These are phyloP conservation scores for Aschersonia sp. DNA, from an alignment of 2,329 filamentous ascomycete species.

Conservation along the genomic window DNA sequence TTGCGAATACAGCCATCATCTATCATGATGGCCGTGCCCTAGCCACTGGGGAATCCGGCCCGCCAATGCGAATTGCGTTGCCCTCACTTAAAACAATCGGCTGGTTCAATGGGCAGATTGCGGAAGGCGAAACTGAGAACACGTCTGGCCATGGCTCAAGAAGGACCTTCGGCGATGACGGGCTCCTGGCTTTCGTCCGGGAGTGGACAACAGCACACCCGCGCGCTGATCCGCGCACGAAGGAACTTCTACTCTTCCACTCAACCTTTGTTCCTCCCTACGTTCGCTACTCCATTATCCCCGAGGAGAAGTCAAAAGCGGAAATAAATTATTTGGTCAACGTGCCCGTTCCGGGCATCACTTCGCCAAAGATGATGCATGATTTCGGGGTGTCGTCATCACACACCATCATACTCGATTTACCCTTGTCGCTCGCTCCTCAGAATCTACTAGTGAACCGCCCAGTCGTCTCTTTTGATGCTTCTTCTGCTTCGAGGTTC, in stretches of 20 bases:
- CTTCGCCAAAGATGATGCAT: constrained; percentile 1
- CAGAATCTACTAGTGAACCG: not conserved
- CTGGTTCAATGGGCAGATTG: not conserved
- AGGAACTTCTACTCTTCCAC: not conserved
- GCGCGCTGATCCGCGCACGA: not conserved
- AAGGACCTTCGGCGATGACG: not conserved
- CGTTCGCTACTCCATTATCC: not conserved
- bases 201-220: not conserved
- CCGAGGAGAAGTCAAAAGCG: not conserved
- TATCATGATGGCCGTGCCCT: not conserved
- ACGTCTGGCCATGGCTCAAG: not conserved
- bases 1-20: not conserved
- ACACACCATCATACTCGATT: not conserved
- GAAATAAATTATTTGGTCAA: not conserved
- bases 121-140: not conserved
- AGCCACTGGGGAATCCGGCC: not conserved
- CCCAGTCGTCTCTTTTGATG: not conserved
- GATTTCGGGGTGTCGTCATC: not conserved
- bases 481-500: not conserved
- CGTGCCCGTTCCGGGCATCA: not conserved
- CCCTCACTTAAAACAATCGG: not conserved
- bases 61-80: not conserved
- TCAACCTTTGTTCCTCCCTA: not conserved
- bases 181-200: not conserved
- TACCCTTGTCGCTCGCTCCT: not conserved